Evolutionary conservation across 2,329 filamentous ascomycete genomes (phyloP), one percentile per base, ranked within the genome.

Genomic region (Colletotrichum magnum): DNA sequence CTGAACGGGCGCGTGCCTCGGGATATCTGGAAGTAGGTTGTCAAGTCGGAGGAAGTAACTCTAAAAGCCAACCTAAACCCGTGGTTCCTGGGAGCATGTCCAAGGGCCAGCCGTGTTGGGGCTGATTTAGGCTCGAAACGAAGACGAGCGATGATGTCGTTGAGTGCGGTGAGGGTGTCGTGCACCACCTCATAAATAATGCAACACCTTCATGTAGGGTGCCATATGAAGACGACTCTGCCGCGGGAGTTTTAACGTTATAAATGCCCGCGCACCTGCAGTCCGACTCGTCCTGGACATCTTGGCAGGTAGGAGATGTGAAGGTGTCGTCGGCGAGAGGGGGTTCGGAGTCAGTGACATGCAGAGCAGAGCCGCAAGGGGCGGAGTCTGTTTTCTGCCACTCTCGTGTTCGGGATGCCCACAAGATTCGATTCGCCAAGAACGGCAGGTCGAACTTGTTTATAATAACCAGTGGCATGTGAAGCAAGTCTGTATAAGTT

Each of bases 11-110:
- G 61, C 54, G 56, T 36, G 48, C 48, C 54, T 53, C 48, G 58
- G 54, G 61, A 54, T 24, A 48, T n/a, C 18, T 65, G 41, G 47
- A 41, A 54, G 50, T 65, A 68, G 41, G 60, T 68, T 68, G 65
- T 68, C 65, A 68, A 54, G 61, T 68, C 50, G 50, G 61, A 64
- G 60, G 41, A 32, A 26, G 54, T 47, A 64, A 59, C 48, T 65
- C 18, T 68, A 68, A 59, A 53, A 54, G 48, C 21, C 48, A 54
- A 65, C 48, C 54, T 54, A 53, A 53, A 47, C 43, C 15, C 39
- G 15, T 10, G 18, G 3, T 28, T 13, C n/a, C 51, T 26, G 47
- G 45, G 36, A 45, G 48, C 36, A 9, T 15, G 36, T 24, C 51
- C 58, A 43, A 32, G 51, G 50, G 16, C 32, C n/a, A 58, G 61